phyloP scores from a whole-genome alignment of 805 yeast genomes.

The Sungouiella blattae region DNA sequence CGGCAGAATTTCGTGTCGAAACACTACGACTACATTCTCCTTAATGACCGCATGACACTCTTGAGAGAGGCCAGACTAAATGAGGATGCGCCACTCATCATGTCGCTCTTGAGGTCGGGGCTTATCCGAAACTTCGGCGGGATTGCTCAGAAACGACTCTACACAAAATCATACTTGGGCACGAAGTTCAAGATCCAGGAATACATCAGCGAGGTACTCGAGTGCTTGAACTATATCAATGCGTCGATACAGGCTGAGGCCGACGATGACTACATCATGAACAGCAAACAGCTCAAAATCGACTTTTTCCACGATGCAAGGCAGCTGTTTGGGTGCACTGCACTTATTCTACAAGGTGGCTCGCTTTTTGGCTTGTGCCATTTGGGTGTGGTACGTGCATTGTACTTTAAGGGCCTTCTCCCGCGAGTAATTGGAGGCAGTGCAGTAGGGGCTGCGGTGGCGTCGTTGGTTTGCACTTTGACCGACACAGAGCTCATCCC shows the following conservation, averaged over 20 bases:
- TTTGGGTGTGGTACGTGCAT: conserved; percentile 83
- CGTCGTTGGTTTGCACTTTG: conserved; percentile 75
- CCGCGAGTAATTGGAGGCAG: conserved; percentile 89
- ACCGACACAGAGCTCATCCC: conserved; percentile 62
- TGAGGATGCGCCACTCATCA: conserved; percentile 54
- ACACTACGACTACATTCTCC: conserved; percentile 79
- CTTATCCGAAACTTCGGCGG: conserved; percentile 89
- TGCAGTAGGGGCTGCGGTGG: conserved; percentile 92
- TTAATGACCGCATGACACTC: conserved; percentile 66
- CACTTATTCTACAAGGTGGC: conserved; percentile 90
- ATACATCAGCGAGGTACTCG: conserved; percentile 71
- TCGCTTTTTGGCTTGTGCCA: conserved; percentile 92
- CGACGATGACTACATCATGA: conserved; percentile 35
- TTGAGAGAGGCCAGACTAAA: conserved; percentile 59
- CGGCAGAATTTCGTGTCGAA: conserved; percentile 78
- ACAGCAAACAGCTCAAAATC: conserved; percentile 54
- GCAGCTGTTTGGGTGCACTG: conserved; percentile 87
- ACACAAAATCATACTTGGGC: conserved; percentile 80
- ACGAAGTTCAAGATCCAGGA: conserved; percentile 88
- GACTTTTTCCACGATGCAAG: conserved; percentile 83
- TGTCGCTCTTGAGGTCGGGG: conserved; percentile 75
- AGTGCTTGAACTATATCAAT: conserved; percentile 60
- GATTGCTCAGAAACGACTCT: conserved; percentile 72
- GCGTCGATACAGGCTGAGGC: conserved; percentile 33
- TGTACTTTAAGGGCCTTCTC: conserved; percentile 68